A percentile compares a stretch with the other conserved stretches of the same genome.
Evolutionary conservation across 2,329 filamentous ascomycete genomes (phyloP).

Genomic region (Xylariaceae sp.): DNA sequence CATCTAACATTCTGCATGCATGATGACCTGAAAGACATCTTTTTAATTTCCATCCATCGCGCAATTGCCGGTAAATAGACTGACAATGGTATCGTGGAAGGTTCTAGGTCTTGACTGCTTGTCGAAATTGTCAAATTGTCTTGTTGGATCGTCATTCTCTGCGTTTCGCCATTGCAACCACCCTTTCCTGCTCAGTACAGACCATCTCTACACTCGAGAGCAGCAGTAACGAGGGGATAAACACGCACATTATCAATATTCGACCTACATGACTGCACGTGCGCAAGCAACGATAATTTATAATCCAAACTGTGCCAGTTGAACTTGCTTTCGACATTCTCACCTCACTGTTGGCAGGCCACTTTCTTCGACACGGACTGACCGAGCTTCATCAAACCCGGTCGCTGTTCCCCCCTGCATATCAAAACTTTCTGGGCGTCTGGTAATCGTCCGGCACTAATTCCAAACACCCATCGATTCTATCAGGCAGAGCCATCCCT

Average conservation of each 20-base stretch:
- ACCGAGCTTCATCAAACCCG: slow-evolving; percentile 5
- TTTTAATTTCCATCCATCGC: slow-evolving; percentile 3
- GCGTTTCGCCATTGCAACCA: slow-evolving; percentile 7
- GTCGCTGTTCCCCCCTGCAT: slow-evolving; percentile 7
- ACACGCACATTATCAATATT: slow-evolving; percentile 1
- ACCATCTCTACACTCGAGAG: slow-evolving; percentile 1
- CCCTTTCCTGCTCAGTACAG: not conserved
- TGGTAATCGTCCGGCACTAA: slow-evolving; percentile 5
- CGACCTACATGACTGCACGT: slow-evolving; percentile 1
- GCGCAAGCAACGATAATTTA: slow-evolving; percentile 6
- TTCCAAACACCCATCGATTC: not conserved
- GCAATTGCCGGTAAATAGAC: slow-evolving; percentile 4
- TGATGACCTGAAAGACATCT: slow-evolving; percentile 3
- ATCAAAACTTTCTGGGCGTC: not conserved
- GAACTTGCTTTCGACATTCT: not conserved
- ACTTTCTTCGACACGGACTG: slow-evolving; percentile 1
- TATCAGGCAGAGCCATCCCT: not conserved
- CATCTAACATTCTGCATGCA: slow-evolving; percentile 1
- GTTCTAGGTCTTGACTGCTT: slow-evolving; percentile 9
- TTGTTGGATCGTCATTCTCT: slow-evolving; percentile 2
- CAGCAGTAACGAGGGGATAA: slow-evolving; percentile 5
- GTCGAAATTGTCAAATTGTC: not conserved
- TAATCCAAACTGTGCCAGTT: slow-evolving; percentile 1
- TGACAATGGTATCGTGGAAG: slow-evolving; percentile 10
- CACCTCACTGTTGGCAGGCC: slow-evolving; percentile 1